Evolutionary conservation across 1,284 basidiomycete species (phyloP).

Genomic region (Abortiporus biennis): DNA sequence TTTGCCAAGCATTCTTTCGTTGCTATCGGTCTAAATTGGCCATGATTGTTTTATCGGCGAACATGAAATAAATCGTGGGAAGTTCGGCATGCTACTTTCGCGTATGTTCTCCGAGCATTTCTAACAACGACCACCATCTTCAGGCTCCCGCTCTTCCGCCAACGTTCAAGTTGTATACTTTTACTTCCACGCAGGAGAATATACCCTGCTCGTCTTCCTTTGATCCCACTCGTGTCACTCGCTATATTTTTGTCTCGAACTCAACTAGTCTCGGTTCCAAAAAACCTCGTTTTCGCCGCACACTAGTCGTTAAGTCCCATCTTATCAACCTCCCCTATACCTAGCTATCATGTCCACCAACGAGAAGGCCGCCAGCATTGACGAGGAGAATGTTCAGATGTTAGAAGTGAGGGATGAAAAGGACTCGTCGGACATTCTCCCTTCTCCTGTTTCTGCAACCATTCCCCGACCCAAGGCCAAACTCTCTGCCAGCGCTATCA

Average conservation of each 20-base stretch:
- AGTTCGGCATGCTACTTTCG: too few relatives aligned
- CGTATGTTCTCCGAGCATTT: too few relatives aligned
- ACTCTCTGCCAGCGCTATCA: constrained; percentile 62
- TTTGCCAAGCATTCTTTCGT: too few relatives aligned
- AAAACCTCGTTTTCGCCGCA: background rate
- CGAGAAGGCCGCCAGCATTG: constrained; percentile 15
- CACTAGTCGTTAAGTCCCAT: background rate
- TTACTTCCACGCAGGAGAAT: too few relatives aligned
- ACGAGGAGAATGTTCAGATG: constrained; percentile 20
- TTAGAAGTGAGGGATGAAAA: constrained; percentile 24
- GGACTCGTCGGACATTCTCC: constrained; percentile 32
- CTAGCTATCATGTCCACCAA: constrained; percentile 5
- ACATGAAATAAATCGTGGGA: too few relatives aligned
- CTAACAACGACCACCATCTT: constrained; percentile 1
- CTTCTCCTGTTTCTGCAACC: constrained; percentile 45
- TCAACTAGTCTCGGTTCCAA: constrained; percentile 2
- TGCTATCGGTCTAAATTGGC: too few relatives aligned
- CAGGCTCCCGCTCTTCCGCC: background rate
- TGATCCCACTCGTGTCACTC: constrained; percentile 19
- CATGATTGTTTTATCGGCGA: too few relatives aligned
- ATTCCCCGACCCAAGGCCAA: constrained; percentile 34
- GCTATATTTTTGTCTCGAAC: constrained; percentile 9
- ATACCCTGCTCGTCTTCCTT: constrained; percentile 1
- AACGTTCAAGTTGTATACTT: too few relatives aligned
- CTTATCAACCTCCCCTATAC: constrained; percentile 6